Conservation (phyloP, 2,329 filamentous ascomycete genomes). For the Diaporthe eres region DNA sequence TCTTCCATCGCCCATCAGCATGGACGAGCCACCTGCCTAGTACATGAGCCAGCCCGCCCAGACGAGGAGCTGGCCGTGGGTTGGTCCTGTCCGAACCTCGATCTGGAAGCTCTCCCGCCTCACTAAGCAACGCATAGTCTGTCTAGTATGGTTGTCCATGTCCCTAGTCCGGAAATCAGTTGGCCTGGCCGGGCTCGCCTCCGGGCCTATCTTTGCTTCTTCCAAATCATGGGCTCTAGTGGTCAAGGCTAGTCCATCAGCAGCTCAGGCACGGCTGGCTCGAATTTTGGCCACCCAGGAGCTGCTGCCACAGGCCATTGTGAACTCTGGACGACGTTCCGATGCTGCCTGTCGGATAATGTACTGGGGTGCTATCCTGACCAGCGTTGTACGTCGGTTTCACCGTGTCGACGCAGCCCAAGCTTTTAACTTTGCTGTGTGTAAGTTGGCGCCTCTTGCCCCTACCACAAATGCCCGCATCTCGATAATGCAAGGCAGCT, state of each 20-base stretch:
- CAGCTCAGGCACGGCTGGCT: conserved; percentile 9
- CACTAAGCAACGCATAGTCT: conserved; percentile 6
- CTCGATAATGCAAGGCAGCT: conserved; percentile 23
- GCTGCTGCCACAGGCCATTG: background rate
- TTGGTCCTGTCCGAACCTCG: conserved; percentile 16
- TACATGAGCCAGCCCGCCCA: conserved; percentile 11
- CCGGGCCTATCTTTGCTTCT: conserved; percentile 26
- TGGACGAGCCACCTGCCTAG: conserved; percentile 27
- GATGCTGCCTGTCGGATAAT: background rate
- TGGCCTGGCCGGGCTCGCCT: background rate
- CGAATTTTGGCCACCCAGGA: background rate
- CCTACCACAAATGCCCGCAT: background rate
- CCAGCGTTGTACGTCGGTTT: background rate
- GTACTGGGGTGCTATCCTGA: background rate
- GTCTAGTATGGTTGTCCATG: background rate
- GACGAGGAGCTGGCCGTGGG: conserved; percentile 4
- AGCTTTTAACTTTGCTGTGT: conserved; percentile 9
- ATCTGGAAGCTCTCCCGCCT: conserved; percentile 17
- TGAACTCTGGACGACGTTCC: background rate
- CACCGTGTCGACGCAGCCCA: conserved; percentile 17
- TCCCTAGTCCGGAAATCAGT: background rate
- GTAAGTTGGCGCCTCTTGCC: conserved; percentile 10
- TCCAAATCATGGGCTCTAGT: conserved; percentile 15
- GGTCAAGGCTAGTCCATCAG: conserved; percentile 16
- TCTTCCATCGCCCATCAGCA: conserved; percentile 11